A percentile compares a stretch with the other conserved stretches of the same genome.
Evolutionary conservation across 1,284 basidiomycete genomes (phyloP).

Genomic region (Ceratobasidium sp.): DNA sequence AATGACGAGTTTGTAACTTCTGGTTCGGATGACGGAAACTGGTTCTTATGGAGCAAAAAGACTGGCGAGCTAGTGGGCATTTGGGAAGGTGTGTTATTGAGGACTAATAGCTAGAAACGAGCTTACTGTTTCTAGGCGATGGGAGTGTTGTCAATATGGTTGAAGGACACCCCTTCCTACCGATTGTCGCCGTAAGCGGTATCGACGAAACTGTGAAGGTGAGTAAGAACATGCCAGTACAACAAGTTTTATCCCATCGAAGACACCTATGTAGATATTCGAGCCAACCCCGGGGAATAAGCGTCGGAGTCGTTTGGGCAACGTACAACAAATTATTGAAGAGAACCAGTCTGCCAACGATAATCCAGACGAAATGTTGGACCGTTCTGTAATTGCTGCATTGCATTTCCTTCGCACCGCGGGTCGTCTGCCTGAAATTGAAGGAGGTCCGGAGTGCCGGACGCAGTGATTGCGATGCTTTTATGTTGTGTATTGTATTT

Average conservation of each 20-base stretch:
- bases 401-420: conserved; percentile 12
- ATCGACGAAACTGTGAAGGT: conserved; percentile 92
- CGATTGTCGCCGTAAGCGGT: conserved; percentile 87
- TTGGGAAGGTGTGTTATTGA: conserved; percentile 70
- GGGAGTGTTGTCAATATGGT: conserved; percentile 84
- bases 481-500: neutral
- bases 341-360: conserved; percentile 58
- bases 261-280: conserved; percentile 68
- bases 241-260: conserved; percentile 31
- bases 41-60: conserved; percentile 84
- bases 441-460: conserved; percentile 12
- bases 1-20: conserved; percentile 82
- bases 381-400: conserved; percentile 13
- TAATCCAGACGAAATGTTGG: neutral
- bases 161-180: conserved; percentile 83
- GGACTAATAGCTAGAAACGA: neutral
- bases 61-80: conserved; percentile 77
- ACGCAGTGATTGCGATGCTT: conserved; percentile 20
- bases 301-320: conserved; percentile 66
- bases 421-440: conserved; percentile 28
- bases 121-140: conserved; percentile 60
- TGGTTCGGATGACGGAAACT: conserved; percentile 88
- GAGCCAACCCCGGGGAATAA: conserved; percentile 67
- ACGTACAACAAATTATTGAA: conserved; percentile 68
- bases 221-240: conserved; percentile 48